Base-by-base conservation (phyloP, 208 protist species). In the Phytomonas francai region DNA sequence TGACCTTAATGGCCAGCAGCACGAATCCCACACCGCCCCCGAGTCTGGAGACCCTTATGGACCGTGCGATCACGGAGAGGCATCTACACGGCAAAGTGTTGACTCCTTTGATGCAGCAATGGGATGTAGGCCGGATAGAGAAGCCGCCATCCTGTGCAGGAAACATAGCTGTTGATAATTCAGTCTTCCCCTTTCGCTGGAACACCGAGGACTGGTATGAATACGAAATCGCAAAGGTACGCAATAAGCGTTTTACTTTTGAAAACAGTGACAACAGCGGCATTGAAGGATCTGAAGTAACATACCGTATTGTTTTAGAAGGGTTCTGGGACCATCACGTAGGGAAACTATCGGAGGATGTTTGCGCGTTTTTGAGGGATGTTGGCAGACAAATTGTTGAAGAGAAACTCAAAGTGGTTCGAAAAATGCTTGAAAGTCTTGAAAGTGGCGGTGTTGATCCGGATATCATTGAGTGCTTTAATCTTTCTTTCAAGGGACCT, bases 201-300 rank as follows among this genome's bases (percentile, higher is more conserved):
- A 92, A 93, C 57, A 93, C 89, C 29, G 87, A 92, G 67, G 89
- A 95, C 64, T 95, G 87, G 87, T 95, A 95, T 70, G 89, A 95
- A 81, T 95, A 95, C 72, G 89, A 95, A 65, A 75, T 95, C 5
- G 57, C 89, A 56, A 95, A 93, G 68, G 89, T 83, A n/a, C 83
- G 89, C 34, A 90, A 91, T 71, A 75, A 71, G 65, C 85, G 89
- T n/a, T 95, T 95, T 59, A 79, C 76, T 22, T 93, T 95, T 71
- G 81, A 92, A 49, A 95, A 95, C 66, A 83, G 77, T 30, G 74
- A 80, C 14, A 79, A 80, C 29, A 68, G 56, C 65, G 80, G 78
- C 22, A 71, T 87, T 22, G 36, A 79, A 11, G 79, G 81, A 8
- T 88, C 89, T 0, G 87, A 92, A 68, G 87, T 92, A 61, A 95